Base-by-base conservation (phyloP, 257 asterid genomes). In the Rauvolfia tetraphylla region DNA sequence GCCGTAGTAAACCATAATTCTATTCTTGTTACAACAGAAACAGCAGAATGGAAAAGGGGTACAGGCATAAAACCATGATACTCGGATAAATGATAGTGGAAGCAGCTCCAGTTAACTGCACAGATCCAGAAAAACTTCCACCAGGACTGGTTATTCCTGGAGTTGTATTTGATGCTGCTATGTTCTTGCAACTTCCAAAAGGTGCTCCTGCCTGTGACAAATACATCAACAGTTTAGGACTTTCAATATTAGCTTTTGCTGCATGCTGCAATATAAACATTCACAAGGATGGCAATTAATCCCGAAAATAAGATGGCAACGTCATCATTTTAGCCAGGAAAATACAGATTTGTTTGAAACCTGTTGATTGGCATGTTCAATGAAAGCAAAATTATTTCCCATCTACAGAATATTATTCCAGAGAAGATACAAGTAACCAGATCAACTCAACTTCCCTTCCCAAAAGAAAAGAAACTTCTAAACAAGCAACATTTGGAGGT, bases 111-210 rank as follows among this genome's bases (percentile, higher is more conserved):
- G 91, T 82, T 78, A 95, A 78, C 82, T 95, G 97, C 81, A 92
- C 98, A 15, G 97, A 90, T 53, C 99, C 99, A 15, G 99, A 87
- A 89, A 95, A 91, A 87, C 93, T 95, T 75, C 99, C 99, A 36
- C 89, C 75, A 59, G 84, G 57, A 42, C 72, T 83, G 25, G 88
- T 46, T 77, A 81, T 41, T 11, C 89, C 70, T 49, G 93, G 84
- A 77, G 89, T 84, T 56, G 84, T 75, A 85, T 81, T 95, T 11
- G 88, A 75, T 15, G 84, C 73, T 25, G 89, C 71, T 79, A 82
- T 61, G 39, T 89, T 62, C 86, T 86, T 92, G 92, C 98, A 95
- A 42, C 87, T 89, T 77, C 99, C 98, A 57, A 83, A 90, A 63
- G 89, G 85, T 25, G 90, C 92, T 76, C 97, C 97, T 25, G 88